Evolutionary conservation across 75 land plant species (phyloP).

Genomic region (Chamaecyparis obtusa): DNA sequence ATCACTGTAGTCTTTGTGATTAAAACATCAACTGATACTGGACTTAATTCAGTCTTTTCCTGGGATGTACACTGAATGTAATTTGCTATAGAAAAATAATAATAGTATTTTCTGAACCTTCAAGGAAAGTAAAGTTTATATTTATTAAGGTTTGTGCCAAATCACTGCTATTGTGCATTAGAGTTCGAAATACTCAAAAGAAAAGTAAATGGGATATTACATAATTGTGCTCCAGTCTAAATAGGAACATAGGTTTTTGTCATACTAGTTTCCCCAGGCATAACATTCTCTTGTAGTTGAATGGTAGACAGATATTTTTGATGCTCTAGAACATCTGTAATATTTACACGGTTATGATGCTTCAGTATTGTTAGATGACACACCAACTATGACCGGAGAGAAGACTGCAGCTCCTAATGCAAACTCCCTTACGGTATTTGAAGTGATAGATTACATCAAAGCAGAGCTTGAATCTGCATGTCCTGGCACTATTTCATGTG

Average conservation of each 20-base stretch:
- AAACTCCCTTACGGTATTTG: slow-evolving; percentile 17
- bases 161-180: too few relatives aligned
- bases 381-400: slow-evolving; percentile 7
- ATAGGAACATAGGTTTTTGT: neutral
- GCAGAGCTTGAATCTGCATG: slow-evolving; percentile 18
- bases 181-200: too few relatives aligned
- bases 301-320: neutral
- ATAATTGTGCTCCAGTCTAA: neutral
- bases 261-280: neutral
- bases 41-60: too few relatives aligned
- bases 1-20: too few relatives aligned
- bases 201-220: too few relatives aligned
- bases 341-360: slow-evolving; percentile 21
- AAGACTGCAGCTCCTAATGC: slow-evolving; percentile 16
- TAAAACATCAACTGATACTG: too few relatives aligned
- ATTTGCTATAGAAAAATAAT: too few relatives aligned
- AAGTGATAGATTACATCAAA: slow-evolving; percentile 26
- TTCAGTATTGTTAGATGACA: slow-evolving; percentile 19
- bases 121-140: too few relatives aligned
- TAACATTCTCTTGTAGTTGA: neutral
- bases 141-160: too few relatives aligned
- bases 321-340: neutral
- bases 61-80: too few relatives aligned
- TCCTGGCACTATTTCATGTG: slow-evolving; percentile 17
- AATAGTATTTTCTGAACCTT: too few relatives aligned